Evolutionary conservation across 345 rosid genomes (phyloP).

Genomic region (Citrus australasica): DNA sequence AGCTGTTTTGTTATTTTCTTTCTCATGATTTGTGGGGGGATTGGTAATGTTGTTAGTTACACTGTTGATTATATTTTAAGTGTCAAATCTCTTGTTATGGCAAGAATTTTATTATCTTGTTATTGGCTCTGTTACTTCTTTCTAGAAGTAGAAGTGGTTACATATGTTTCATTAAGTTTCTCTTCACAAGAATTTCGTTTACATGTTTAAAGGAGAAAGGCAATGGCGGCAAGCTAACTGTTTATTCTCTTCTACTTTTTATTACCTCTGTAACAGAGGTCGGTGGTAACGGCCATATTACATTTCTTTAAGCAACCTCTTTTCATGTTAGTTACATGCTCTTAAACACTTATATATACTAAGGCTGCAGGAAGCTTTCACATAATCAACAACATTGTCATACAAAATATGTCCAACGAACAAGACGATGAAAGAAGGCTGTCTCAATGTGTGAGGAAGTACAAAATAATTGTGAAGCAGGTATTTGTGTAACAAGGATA

Average conservation of each 20-base stretch:
- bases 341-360: neutral
- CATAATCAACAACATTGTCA: neutral
- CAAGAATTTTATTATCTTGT: neutral
- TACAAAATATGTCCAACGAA: constrained; percentile 19
- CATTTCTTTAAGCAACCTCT: neutral
- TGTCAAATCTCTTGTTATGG: neutral
- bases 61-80: neutral
- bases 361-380: neutral
- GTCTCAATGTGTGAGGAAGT: constrained; percentile 30
- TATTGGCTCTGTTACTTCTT: neutral
- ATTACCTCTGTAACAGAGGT: constrained; percentile 5
- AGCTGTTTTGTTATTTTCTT: neutral
- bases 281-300: constrained; percentile 26
- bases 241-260: neutral
- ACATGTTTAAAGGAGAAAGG: constrained; percentile 17
- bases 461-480: constrained; percentile 32
- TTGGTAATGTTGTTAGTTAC: neutral
- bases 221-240: constrained; percentile 10
- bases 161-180: neutral
- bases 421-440: constrained; percentile 34
- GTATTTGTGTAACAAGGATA: constrained; percentile 2
- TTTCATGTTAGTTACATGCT: neutral
- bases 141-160: neutral
- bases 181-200: constrained; percentile 31
- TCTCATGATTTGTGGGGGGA: too few species aligned